Conservation (phyloP, 75 land plant genomes). For the Selaginella moellendorffii region DNA sequence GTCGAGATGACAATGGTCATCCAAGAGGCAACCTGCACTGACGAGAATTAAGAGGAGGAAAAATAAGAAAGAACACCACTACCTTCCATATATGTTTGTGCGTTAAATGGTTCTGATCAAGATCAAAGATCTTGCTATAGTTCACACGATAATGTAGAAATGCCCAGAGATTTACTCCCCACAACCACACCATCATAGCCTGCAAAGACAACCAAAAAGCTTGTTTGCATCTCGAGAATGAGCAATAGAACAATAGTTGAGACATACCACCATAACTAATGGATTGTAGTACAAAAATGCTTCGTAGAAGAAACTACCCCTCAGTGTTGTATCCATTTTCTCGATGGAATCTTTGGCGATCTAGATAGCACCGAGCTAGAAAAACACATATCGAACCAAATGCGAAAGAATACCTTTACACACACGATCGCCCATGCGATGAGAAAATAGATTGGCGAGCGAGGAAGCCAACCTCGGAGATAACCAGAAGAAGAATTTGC, state of each 20-base stretch:
- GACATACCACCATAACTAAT: slow-evolving; percentile 74
- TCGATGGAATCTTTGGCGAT: slow-evolving; percentile 66
- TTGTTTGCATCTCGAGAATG: too few relatives aligned
- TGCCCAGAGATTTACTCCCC: slow-evolving; percentile 87
- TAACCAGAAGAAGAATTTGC: too few relatives aligned
- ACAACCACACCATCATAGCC: slow-evolving; percentile 89
- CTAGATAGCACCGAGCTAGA: slow-evolving; percentile 26
- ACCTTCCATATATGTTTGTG: slow-evolving; percentile 96
- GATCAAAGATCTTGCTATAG: slow-evolving; percentile 85
- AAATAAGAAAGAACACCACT: neutral
- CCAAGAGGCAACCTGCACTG: slow-evolving; percentile 82
- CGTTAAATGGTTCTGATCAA: slow-evolving; percentile 76
- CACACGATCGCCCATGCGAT: neutral
- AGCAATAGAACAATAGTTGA: too few relatives aligned
- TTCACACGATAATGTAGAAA: slow-evolving; percentile 55
- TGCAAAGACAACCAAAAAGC: slow-evolving; percentile 25
- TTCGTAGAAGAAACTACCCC: slow-evolving; percentile 67
- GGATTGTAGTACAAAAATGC: slow-evolving; percentile 95
- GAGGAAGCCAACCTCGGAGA: neutral
- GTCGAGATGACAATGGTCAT: slow-evolving; percentile 84
- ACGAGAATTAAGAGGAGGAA: neutral
- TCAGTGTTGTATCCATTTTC: slow-evolving; percentile 48
- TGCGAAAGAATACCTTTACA: neutral
- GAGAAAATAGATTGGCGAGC: neutral
- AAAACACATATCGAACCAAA: neutral